Conservation (phyloP, 2,329 filamentous ascomycete species). For the Fusarium avenaceum region DNA sequence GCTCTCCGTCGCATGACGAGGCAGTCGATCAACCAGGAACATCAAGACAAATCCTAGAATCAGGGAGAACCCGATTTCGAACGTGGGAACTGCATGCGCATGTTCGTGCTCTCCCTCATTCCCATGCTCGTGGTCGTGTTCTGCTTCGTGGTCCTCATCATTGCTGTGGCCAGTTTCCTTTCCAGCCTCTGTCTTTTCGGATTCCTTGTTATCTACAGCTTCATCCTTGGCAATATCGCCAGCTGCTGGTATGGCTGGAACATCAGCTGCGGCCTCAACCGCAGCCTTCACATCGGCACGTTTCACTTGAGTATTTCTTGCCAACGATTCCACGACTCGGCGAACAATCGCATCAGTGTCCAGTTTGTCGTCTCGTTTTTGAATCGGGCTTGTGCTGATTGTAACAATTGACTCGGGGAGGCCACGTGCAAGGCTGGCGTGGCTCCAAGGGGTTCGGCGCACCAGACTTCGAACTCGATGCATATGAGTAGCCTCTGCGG, state of each 20-base stretch:
- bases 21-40: slow-evolving; percentile 93
- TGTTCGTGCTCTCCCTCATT: slow-evolving; percentile 57
- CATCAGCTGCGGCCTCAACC: slow-evolving; percentile 29
- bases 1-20: slow-evolving; percentile 76
- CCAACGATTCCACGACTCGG: slow-evolving; percentile 25
- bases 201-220: slow-evolving; percentile 14
- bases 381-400: slow-evolving; percentile 28
- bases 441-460: slow-evolving; percentile 52
- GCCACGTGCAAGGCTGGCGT: slow-evolving; percentile 46
- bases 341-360: slow-evolving; percentile 37
- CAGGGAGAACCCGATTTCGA: slow-evolving; percentile 88
- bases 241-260: slow-evolving; percentile 31
- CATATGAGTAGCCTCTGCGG: slow-evolving; percentile 57
- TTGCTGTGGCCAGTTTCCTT: slow-evolving; percentile 52
- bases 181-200: slow-evolving; percentile 27
- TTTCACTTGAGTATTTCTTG: slow-evolving; percentile 18
- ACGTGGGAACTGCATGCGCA: slow-evolving; percentile 66
- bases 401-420: slow-evolving; percentile 45
- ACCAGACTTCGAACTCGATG: slow-evolving; percentile 54
- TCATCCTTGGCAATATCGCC: slow-evolving; percentile 24
- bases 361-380: slow-evolving; percentile 12
- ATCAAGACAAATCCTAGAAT: slow-evolving; percentile 93
- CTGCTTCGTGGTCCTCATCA: slow-evolving; percentile 47
- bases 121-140: slow-evolving; percentile 48
- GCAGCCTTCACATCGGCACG: slow-evolving; percentile 34